Base-by-base conservation (phyloP, 441 rosid genomes). In the Rhodomyrtus psidioides region DNA sequence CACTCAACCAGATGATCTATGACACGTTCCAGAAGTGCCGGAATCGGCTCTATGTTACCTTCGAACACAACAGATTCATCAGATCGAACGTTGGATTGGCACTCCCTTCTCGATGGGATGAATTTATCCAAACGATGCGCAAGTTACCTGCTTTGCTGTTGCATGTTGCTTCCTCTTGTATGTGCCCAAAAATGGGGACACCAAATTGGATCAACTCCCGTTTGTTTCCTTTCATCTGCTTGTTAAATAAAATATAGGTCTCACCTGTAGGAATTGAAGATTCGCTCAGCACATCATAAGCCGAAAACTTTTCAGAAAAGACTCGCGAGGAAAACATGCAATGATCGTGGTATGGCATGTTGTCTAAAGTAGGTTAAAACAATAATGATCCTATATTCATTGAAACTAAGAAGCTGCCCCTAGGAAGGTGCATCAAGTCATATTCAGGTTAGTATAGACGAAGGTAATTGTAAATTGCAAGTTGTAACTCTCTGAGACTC, bases 131-230 rank as follows among this genome's bases (percentile, higher is more conserved):
- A 65, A 34, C 4, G 19, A 23, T 58, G 27, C 79, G 60, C 49
- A 75, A 57, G 93, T 90, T 88, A 92, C 99, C 82, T 60, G 92
- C 81, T 81, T 90, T 90, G 87, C 88, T 90, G 88, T 91, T 87
- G 81, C 90, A 90, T 34, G 90, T 51, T 85, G 93, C 92, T 83
- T 95, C 79, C 49, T 70, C 98, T 42, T 92, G 93, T 88, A 93
- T 86, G 85, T 90, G 96, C 59, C 95, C 94, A 55, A 98, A 98
- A 82, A 96, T 95, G 2, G 99, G 99, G 82, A 92, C 88, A 17
- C 99, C 99, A 83, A 98, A 90, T 90, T 95, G 99, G 91, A 98
- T 91, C 88, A 96, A 87, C 93, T 98, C 99, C 87, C 97, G 93
- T 91, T 93, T 95, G 94, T 94, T 96, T 87, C 98, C 99, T 88